Evolutionary conservation across 306 rosid species (phyloP), one percentile per base, ranked within the genome.

Genomic region (Delonix regia): DNA sequence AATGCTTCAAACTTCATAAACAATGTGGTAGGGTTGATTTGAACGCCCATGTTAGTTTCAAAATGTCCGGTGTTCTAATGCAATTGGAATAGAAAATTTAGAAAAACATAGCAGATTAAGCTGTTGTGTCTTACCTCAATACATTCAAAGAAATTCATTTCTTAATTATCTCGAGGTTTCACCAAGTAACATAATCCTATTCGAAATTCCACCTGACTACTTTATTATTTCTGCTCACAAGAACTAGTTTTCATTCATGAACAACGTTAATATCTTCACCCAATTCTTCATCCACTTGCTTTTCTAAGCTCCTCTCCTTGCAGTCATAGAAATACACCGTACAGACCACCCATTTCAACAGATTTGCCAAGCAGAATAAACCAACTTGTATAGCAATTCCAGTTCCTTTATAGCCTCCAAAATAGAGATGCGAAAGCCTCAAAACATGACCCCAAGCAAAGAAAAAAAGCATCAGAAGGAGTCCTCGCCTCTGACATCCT

Each of bases 301-400:
- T 88, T 76, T 76, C 84, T 36, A 71, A 68, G 24, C 69, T 39
- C 56, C 81, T 28, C 48, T 69, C 80, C 69, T 85, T 81, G 73
- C 86, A 88, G 53, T 86, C 90, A 19, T 71, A 39, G 61, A 83
- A 89, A 76, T 92, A 88, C 42, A 78, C 78, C 65, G 81, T 78
- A 41, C 83, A 84, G 74, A 63, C 83, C 45, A 85, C 81, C 94
- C 93, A 92, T 86, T 88, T 87, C 49, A 86, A 57, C 42, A 81
- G 84, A 85, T 81, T 83, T 9, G 81, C 86, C 19, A 83, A 14
- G 76, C 89, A 86, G 18, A 52, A 73, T 71, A 84, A 82, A 36
- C 85, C 62, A 75, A 63, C 81, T 34, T 77, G 84, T 38, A 75
- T 76, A 39, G 78, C 45, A 79, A 79, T 30, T 73, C 70, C 83